Evolutionary conservation across 1,284 basidiomycete genomes (phyloP), one percentile per base, ranked within the genome.

Genomic region (Golubevia sp.): DNA sequence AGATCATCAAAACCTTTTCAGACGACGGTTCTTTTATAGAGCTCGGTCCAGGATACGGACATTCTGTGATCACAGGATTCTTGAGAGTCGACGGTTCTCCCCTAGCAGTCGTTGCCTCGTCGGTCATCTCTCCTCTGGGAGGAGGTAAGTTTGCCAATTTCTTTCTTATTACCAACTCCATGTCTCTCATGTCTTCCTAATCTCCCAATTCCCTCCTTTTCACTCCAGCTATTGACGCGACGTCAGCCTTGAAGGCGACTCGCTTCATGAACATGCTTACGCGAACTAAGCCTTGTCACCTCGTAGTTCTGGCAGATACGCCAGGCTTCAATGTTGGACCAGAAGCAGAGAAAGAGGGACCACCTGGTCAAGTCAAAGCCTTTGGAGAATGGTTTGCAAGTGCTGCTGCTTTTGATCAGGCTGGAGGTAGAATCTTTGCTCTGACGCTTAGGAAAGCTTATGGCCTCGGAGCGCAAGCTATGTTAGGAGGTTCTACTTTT

Each of bases 241-340:
- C 58, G 24, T 61, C 67, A 0, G 71, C 74, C 1, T 64, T 63
- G 56, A 76, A 76, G 55, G 65, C 72, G 2, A 64, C 51, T n/a
- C 66, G 74, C 4, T 27, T 76, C n/a, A 49, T 74, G 38, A 49
- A 58, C 26, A 56, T 76, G 15, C 62, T 76, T n/a, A 23, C 63
- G 0, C 59, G 71, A 11, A 74, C 71, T 2, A 56, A 64, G 2
- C 49, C 61, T 0, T 49, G 50, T 5, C 73, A 76, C 30, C 53
- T 76, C 5, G 7, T 73, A 34, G 63, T 60, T 27, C 62, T 73
- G 0, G 67, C 65, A 60, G 74, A 76, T 58, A 74, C 74, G 15
- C 74, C 74, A 8, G 74, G 74, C 5, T 76, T 76, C 66, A 71
- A 71, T 65, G 71, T 74, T 18, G 71, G 74, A 0, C 66, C 69